Evolutionary conservation across 2,329 filamentous ascomycete genomes (phyloP).

Genomic region (Rhynchosporium agropyri): DNA sequence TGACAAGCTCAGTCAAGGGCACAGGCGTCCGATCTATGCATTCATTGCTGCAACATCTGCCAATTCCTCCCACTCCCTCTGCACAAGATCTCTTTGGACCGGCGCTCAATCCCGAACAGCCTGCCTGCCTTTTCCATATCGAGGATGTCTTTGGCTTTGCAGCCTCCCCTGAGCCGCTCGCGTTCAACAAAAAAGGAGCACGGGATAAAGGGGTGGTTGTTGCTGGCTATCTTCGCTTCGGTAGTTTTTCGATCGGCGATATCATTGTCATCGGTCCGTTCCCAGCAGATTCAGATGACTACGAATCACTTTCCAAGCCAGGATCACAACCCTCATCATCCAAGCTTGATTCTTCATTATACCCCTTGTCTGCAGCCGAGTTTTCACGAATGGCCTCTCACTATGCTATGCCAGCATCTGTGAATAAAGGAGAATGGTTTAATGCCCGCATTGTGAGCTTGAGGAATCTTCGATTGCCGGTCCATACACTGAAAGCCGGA

Average conservation of each 20-base stretch:
- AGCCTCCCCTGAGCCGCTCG: slow-evolving; percentile 57
- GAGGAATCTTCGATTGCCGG: slow-evolving; percentile 82
- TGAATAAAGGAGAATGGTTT: slow-evolving; percentile 72
- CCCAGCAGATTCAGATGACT: slow-evolving; percentile 55
- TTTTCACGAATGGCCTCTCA: slow-evolving; percentile 55
- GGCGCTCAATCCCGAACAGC: slow-evolving; percentile 60
- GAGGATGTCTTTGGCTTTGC: slow-evolving; percentile 86
- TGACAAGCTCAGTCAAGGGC: slow-evolving; percentile 86
- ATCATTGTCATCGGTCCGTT: slow-evolving; percentile 80
- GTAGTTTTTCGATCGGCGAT: slow-evolving; percentile 76
- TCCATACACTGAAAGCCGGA: slow-evolving; percentile 72
- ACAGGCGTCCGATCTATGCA: slow-evolving; percentile 81
- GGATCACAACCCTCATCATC: slow-evolving; percentile 48
- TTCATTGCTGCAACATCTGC: slow-evolving; percentile 75
- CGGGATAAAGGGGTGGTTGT: slow-evolving; percentile 69
- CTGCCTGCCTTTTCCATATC: slow-evolving; percentile 76
- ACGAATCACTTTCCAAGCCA: slow-evolving; percentile 40
- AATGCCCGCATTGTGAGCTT: slow-evolving; percentile 81
- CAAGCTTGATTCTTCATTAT: slow-evolving; percentile 53
- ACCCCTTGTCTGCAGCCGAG: slow-evolving; percentile 57
- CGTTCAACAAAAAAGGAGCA: slow-evolving; percentile 46
- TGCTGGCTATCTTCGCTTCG: slow-evolving; percentile 82
- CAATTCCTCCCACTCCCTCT: slow-evolving; percentile 62
- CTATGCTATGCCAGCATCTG: slow-evolving; percentile 55
- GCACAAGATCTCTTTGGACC: slow-evolving; percentile 56